These are phyloP conservation scores for Cercospora zeina DNA, from an alignment of 2,329 filamentous ascomycete genomes.

Conservation along the genomic window DNA sequence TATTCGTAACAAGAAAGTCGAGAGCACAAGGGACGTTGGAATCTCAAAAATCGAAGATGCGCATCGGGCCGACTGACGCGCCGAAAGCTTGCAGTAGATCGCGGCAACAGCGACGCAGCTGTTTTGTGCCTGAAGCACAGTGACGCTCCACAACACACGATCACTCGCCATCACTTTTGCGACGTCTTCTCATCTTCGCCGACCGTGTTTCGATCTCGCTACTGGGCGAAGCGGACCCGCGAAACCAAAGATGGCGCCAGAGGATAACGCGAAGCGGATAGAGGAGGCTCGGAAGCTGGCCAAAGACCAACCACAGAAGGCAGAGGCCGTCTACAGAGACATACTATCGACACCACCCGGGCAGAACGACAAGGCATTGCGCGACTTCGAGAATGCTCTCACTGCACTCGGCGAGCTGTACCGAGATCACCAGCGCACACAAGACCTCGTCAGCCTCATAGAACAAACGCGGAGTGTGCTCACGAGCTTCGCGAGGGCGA, in stretches of 20 bases:
- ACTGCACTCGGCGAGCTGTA: slow-evolving; percentile 90
- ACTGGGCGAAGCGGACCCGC: background rate
- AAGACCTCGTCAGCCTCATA: slow-evolving; percentile 86
- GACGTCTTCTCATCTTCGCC: background rate
- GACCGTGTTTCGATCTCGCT: background rate
- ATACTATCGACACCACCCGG: slow-evolving; percentile 83
- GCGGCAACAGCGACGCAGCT: slow-evolving; percentile 5
- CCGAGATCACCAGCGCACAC: slow-evolving; percentile 76
- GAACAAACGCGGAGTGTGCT: slow-evolving; percentile 87
- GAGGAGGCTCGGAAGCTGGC: slow-evolving; percentile 83
- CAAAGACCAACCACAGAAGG: slow-evolving; percentile 78
- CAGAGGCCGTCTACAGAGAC: slow-evolving; percentile 84
- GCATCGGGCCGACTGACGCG: background rate
- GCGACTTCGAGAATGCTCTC: slow-evolving; percentile 88
- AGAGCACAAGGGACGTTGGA: slow-evolving; percentile 5
- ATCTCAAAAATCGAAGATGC: slow-evolving; percentile 12
- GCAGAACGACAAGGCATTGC: slow-evolving; percentile 79
- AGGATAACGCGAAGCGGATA: slow-evolving; percentile 65
- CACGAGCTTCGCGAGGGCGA: slow-evolving; percentile 96
- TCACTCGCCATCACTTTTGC: slow-evolving; percentile 10
- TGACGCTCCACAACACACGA: slow-evolving; percentile 7
- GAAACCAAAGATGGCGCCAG: slow-evolving; percentile 49
- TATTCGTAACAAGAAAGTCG: slow-evolving; percentile 16
- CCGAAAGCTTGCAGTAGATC: slow-evolving; percentile 17
- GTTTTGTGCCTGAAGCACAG: slow-evolving; percentile 12